Base-by-base conservation (phyloP, 2,329 filamentous ascomycete species). In the Talaromyces amestolkiae region DNA sequence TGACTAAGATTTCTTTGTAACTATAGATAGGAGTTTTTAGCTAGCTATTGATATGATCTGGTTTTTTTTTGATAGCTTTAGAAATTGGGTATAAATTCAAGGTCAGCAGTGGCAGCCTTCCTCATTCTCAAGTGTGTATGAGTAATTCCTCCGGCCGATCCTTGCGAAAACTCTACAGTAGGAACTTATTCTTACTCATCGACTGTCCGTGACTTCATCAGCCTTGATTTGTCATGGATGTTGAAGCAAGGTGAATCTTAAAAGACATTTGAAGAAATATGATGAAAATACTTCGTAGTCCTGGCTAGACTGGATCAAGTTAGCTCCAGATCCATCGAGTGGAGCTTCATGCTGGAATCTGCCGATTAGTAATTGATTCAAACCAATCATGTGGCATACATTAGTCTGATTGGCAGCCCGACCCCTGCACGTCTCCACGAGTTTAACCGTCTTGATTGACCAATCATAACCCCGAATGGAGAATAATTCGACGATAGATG, bases 401-500 rank as follows among this genome's bases (percentile, higher is more conserved):
- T 27, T 7, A 8, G 27, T 31, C 24, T 56, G 53, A 56, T 56
- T 56, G 53, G 53, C 33, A 17, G 3, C 6, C 53, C 53, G 53
- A 37, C 53, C 53, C 53, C 53, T 56, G 53, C 53, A 37, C 10
- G n/a, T 37, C 53, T 37, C 53, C 53, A 56, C 11, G 53, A 56
- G 53, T 22, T 56, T 22, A 37, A 22, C 31, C 5, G n/a, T 22
- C n/a, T 56, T 22, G n/a, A 22, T 39, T 56, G 33, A 37, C 53
- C 53, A 56, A 56, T 56, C 53, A 37, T 4, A 15, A 39, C 31
- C 17, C n/a, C 10, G 13, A 3, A 37, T 19, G 2, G 13, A 37
- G 17, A 19, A n/a, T 17, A 51, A 27, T 51, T 31, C 27, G 47
- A 51, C 24, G 19, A 11, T 7, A 11, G 19, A 49, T 24, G 4